These are phyloP conservation scores for Musa acuminata DNA, from an alignment of 176 grass and related monocot genomes.

Conservation along the genomic window DNA sequence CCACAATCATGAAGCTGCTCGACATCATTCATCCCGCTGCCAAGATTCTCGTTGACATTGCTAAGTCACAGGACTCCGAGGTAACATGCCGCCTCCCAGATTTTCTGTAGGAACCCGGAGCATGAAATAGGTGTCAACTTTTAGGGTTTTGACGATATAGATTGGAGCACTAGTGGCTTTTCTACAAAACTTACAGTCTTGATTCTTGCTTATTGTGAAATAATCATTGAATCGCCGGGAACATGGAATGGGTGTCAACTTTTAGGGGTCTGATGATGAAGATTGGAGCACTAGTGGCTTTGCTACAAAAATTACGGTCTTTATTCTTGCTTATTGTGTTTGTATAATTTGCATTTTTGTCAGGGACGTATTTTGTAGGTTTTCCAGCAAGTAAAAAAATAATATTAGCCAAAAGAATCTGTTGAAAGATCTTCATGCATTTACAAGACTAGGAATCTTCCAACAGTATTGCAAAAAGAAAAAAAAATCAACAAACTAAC, in stretches of 20 bases:
- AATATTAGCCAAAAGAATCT: too few species aligned
- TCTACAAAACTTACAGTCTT: background rate
- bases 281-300: background rate
- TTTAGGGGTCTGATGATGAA: background rate
- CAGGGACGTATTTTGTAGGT: too few species aligned
- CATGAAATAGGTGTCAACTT: background rate
- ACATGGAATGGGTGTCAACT: background rate
- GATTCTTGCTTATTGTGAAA: background rate
- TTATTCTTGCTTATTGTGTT: background rate
- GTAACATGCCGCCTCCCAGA: background rate
- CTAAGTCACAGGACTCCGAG: conserved; percentile 93
- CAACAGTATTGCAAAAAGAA: too few species aligned
- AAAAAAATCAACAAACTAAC: too few species aligned
- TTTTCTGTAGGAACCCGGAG: background rate
- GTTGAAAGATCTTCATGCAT: too few species aligned
- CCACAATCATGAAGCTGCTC: conserved; percentile 89
- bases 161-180: background rate
- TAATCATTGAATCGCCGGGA: background rate
- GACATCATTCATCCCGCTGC: conserved; percentile 86
- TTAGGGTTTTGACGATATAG: background rate
- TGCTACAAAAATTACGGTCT: background rate
- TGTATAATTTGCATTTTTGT: too few species aligned
- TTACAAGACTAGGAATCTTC: too few species aligned
- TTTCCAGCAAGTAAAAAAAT: too few species aligned
- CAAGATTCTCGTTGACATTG: conserved; percentile 83